Evolutionary conservation across 108 stramenopile species (phyloP), one percentile per base, ranked within the genome.

Genomic region (Pelagomonas calceolata): DNA sequence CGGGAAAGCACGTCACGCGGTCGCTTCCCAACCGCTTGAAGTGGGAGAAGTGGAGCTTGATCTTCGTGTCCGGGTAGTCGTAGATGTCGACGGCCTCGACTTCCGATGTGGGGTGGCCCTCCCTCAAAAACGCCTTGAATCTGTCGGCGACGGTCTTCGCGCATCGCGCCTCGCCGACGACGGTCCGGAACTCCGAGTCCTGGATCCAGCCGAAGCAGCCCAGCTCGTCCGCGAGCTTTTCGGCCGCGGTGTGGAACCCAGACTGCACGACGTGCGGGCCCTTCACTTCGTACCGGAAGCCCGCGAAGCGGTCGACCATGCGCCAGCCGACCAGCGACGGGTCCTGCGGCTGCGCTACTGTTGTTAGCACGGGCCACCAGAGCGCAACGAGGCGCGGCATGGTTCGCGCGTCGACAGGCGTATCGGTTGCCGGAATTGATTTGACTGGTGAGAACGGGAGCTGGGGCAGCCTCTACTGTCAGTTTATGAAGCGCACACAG

Each of bases 121-220:
- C 12, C 9, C 12, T 10, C 9, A 43, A 12, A 12, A 43, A 43
- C 39, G 5, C 39, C 39, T 43, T 43, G 9, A 43, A 10, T 12
- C 12, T 5, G 39, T 5, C 9, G 9, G 39, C 39, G 9, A 60
- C 7, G 21, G 51, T 16, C 26, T 60, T 60, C 21, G 51, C 51
- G 51, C 51, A 60, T 4, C 51, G 51, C 21, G 26, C 71, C 32
- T 81, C 80, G 34, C 80, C 80, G 26, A 74, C 80, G 5, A 77
- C 29, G 29, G 80, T 77, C 18, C 30, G 30, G 14, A 26, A 31
- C 31, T 26, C 4, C 10, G 76, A 63, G 36, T 37, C 30, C 68
- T 81, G 80, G 10, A 70, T 65, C 80, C 80, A 81, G 33, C 80
- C 80, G 36, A 81, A 81, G 75, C 80, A 81, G 18, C 75, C 80